Base-by-base conservation (phyloP, 345 rosid genomes). In the Bruguiera parviflora region DNA sequence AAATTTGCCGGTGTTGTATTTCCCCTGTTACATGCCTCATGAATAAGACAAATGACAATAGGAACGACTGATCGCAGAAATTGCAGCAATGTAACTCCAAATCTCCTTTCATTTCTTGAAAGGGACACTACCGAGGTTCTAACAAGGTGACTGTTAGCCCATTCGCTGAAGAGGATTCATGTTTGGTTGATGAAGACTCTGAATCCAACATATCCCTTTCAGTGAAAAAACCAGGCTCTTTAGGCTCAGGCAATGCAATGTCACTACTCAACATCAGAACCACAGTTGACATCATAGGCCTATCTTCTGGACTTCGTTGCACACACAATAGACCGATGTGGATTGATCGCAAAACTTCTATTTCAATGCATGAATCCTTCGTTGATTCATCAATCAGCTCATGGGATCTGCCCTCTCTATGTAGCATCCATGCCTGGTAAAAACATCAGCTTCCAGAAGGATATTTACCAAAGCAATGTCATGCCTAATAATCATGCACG, bases 271-370 rank as follows among this genome's bases (percentile, higher is more conserved):
- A 29, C 77, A 73, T 73, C 19, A 62, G 29, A 16, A 73, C 71
- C 56, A 67, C 72, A n/a, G n/a, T 21, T 62, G 77, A 67, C 72
- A 73, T 73, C 32, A 8, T 67, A 8, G 72, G 77, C 57, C 68
- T 61, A 16, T 67, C 68, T 33, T 67, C 63, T 16, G 63, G 72
- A 55, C 27, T 61, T 8, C 19, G 28, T 46, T 73, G 77, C 24
- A 68, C 73, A 27, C 73, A 74, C 53, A 74, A 39, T 8, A 74
- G 56, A 57, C 72, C 65, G 2, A 74, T 52, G 16, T 64, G 73
- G 27, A 74, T 52, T 6, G 60, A 32, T 1, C 65, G 52, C 13
- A 31, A 11, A 3, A 63, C 69, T 49, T 74, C 60, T 1, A 32
- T 27, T 60, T n/a, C 20, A 15, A 28, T 53, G 53, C 63, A 66